A percentile compares a stretch with the other conserved stretches of the same genome.
Conservation (phyloP, 176 grass and related monocot genomes). For the Luzula sylvatica region DNA sequence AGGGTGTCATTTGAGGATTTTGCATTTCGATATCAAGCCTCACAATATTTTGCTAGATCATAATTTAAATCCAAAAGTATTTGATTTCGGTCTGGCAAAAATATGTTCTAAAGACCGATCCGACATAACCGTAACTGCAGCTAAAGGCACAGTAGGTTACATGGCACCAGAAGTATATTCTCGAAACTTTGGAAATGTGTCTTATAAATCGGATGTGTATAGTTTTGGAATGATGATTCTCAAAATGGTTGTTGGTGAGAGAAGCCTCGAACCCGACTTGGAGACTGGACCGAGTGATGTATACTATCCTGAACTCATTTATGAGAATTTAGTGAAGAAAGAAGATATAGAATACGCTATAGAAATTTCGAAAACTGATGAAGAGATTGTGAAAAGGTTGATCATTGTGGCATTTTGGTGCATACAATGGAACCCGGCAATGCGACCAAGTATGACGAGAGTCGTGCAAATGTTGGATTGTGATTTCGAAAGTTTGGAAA, state of each 20-base stretch:
- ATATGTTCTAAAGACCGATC: slow-evolving; percentile 24
- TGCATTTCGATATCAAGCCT: slow-evolving; percentile 59
- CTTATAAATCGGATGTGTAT: slow-evolving; percentile 33
- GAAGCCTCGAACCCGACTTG: slow-evolving; percentile 1
- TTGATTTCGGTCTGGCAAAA: slow-evolving; percentile 42
- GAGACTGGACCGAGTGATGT: slow-evolving; percentile 1
- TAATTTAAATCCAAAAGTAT: slow-evolving; percentile 36
- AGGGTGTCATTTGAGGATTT: slow-evolving; percentile 32
- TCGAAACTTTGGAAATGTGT: slow-evolving; percentile 31
- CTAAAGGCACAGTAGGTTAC: slow-evolving; percentile 37
- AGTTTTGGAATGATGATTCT: slow-evolving; percentile 51
- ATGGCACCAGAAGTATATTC: slow-evolving; percentile 46
- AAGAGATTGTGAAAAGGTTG: slow-evolving; percentile 25
- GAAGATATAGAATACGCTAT: not conserved
- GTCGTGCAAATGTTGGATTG: slow-evolving; percentile 35
- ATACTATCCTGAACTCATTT: slow-evolving; percentile 33
- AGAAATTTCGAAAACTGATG: not conserved
- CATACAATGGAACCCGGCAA: slow-evolving; percentile 27
- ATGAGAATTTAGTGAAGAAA: not conserved
- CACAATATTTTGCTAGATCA: slow-evolving; percentile 33
- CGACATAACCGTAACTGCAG: slow-evolving; percentile 3
- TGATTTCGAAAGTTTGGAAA: not conserved
- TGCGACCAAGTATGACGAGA: slow-evolving; percentile 23
- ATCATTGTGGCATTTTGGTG: slow-evolving; percentile 28
- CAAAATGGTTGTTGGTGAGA: slow-evolving; percentile 32